Conservation (phyloP, 164 flowering plant species). For the Vitis riparia region DNA sequence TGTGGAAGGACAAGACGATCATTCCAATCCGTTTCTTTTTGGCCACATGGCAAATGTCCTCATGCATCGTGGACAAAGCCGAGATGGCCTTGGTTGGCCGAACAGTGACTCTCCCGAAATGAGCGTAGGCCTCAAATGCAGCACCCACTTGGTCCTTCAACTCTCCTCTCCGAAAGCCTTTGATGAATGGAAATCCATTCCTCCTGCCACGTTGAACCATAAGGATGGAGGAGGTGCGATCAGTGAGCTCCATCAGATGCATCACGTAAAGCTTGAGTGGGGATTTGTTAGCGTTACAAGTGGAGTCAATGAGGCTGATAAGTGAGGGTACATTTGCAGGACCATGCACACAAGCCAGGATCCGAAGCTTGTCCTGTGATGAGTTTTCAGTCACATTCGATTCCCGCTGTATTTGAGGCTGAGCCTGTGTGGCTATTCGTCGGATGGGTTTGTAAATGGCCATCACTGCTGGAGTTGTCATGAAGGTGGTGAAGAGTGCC, state of each 20-base stretch:
- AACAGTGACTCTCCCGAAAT: slow-evolving; percentile 44
- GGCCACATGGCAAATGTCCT: slow-evolving; percentile 68
- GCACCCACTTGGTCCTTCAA: slow-evolving; percentile 24
- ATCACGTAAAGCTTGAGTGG: slow-evolving; percentile 44
- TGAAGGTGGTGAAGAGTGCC: slow-evolving; percentile 63
- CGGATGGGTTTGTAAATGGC: slow-evolving; percentile 48
- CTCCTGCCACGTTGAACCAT: slow-evolving; percentile 47
- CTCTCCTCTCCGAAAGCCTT: slow-evolving; percentile 18
- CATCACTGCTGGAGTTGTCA: slow-evolving; percentile 53
- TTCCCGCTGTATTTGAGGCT: background rate
- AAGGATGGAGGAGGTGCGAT: slow-evolving; percentile 63
- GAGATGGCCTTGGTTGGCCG: slow-evolving; percentile 59
- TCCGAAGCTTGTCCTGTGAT: slow-evolving; percentile 34
- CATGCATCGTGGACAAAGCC: slow-evolving; percentile 58
- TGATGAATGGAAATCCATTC: slow-evolving; percentile 50
- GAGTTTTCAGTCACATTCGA: too few relatives aligned
- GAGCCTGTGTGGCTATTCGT: slow-evolving; percentile 3
- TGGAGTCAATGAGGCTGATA: slow-evolving; percentile 52
- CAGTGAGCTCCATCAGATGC: slow-evolving; percentile 68
- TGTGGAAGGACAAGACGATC: slow-evolving; percentile 67
- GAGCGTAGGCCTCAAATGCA: slow-evolving; percentile 36
- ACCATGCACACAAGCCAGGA: slow-evolving; percentile 61
- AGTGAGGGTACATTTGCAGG: slow-evolving; percentile 49
- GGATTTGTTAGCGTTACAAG: slow-evolving; percentile 26
- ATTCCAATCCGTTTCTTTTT: slow-evolving; percentile 48